phyloP scores from a whole-genome alignment of 2,329 filamentous ascomycete species.

The Fusarium begoniae region DNA sequence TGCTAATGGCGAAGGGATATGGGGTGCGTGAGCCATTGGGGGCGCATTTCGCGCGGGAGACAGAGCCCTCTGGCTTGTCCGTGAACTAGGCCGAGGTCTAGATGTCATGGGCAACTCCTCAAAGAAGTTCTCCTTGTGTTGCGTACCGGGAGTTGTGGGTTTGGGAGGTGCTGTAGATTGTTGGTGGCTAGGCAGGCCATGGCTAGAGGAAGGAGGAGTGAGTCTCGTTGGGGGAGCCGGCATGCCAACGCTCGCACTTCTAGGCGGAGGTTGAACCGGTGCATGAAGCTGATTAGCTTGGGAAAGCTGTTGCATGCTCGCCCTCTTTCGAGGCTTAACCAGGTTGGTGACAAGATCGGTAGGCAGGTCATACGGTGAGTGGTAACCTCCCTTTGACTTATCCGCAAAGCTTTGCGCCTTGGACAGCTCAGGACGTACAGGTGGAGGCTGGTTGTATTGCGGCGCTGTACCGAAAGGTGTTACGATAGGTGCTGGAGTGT shows the following conservation, averaged over 20 bases:
- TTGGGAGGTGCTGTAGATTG: slow-evolving; percentile 48
- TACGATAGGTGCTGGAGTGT: slow-evolving; percentile 33
- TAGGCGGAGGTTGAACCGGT: slow-evolving; percentile 55
- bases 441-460: slow-evolving; percentile 52
- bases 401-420: slow-evolving; percentile 87
- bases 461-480: slow-evolving; percentile 41
- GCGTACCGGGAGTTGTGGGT: slow-evolving; percentile 47
- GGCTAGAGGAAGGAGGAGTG: slow-evolving; percentile 49
- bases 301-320: slow-evolving; percentile 65
- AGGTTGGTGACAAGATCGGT: slow-evolving; percentile 72
- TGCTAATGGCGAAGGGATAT: slow-evolving; percentile 41
- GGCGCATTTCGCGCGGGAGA: slow-evolving; percentile 53
- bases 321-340: slow-evolving; percentile 74
- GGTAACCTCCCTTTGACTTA: slow-evolving; percentile 90
- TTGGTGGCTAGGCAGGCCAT: slow-evolving; percentile 45
- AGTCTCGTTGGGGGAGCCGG: slow-evolving; percentile 42
- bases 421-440: slow-evolving; percentile 54
- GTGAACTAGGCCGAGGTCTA: slow-evolving; percentile 69
- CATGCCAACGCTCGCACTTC: slow-evolving; percentile 68
- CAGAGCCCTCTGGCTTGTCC: slow-evolving; percentile 57
- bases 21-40: slow-evolving; percentile 36
- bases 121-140: slow-evolving; percentile 71
- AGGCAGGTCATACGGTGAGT: slow-evolving; percentile 93
- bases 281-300: slow-evolving; percentile 53
- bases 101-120: slow-evolving; percentile 76